Evolutionary conservation across 192 early-diverging fungal genomes (phyloP), one percentile per base, ranked within the genome.

Genomic region (Chytriomyces sp.): DNA sequence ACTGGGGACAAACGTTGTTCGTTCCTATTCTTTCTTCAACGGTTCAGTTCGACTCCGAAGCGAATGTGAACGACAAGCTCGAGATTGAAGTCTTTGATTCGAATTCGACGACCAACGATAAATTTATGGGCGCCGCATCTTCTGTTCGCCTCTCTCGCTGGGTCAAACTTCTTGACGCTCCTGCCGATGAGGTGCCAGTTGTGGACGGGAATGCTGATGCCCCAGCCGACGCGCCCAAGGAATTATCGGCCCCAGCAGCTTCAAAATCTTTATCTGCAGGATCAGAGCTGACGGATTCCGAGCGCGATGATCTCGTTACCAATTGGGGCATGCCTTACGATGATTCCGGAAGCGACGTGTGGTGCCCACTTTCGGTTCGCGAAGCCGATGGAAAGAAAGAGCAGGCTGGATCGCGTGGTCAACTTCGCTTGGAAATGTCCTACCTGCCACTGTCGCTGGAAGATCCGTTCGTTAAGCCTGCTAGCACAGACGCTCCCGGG

Each of bases 61-160:
- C 65, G 12, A 3, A 3, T 4, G 14, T 19, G 31, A 19, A 87
- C n/a, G 93, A 96, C 40, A 82, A 84, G 36, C 76, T 99, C 19
- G 79, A 85, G 63, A 81, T 97, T 52, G 91, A 96, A 75, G 77
- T 97, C 59, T 86, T 89, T 62, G 94, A 99, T 81, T 87, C 82
- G 72, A 92, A 96, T 69, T 81, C 80, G 41, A 74, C 91, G 22
- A 78, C 82, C 63, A 89, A 89, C 74, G 92, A 95, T 77, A 86
- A 89, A 30, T 74, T 79, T 5, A 74, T 94, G 70, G 93, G 93
- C 44, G 73, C 65, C n/a, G 89, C 87, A 2, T 10, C 38, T 3
- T 7, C 73, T 0, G 52, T 86, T 17, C 36, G 44, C 10, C 52
- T 86, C 25, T 22, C 67, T 12, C 62, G 73, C 30, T 86, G 81